A percentile compares a stretch with the other conserved stretches of the same genome.
Evolutionary conservation across 768 basidiomycete genomes (phyloP).

Genomic region (Russula virescens): DNA sequence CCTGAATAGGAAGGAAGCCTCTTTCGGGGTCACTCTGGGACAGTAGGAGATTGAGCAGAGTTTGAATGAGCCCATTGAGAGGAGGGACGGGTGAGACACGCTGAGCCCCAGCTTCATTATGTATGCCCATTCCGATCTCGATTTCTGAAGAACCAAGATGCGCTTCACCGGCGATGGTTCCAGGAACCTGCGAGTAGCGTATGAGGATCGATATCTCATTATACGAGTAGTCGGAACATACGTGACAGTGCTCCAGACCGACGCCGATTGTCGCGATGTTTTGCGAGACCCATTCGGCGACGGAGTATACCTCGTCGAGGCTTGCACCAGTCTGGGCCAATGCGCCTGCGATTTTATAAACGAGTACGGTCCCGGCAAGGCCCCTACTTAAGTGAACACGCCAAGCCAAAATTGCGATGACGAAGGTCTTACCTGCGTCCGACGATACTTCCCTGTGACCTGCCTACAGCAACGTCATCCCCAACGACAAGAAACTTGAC

Average conservation of each 20-base stretch:
- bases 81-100: conserved; percentile 68
- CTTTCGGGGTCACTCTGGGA: conserved; percentile 73
- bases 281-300: conserved; percentile 61
- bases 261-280: conserved; percentile 78
- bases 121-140: conserved; percentile 88
- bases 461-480: conserved; percentile 86
- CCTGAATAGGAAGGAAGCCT: conserved; percentile 66
- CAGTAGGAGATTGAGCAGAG: conserved; percentile 63
- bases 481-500: conserved; percentile 79
- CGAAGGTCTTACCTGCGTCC: conserved; percentile 55
- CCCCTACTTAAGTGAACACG: conserved; percentile 44
- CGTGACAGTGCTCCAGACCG: conserved; percentile 86
- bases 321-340: conserved; percentile 60
- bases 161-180: conserved; percentile 55
- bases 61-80: conserved; percentile 60
- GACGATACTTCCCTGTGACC: conserved; percentile 74
- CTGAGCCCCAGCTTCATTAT: conserved; percentile 78
- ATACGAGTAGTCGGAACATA: conserved; percentile 28
- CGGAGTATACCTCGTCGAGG: conserved; percentile 60
- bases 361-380: conserved; percentile 72
- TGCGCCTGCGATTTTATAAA: conserved; percentile 90
- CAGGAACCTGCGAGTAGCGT: conserved; percentile 53
- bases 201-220: conserved; percentile 1
- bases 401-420: neutral
- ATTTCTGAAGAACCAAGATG: conserved; percentile 59